Base-by-base conservation (phyloP, 2,329 filamentous ascomycete genomes). In the Microcera coccophila region DNA sequence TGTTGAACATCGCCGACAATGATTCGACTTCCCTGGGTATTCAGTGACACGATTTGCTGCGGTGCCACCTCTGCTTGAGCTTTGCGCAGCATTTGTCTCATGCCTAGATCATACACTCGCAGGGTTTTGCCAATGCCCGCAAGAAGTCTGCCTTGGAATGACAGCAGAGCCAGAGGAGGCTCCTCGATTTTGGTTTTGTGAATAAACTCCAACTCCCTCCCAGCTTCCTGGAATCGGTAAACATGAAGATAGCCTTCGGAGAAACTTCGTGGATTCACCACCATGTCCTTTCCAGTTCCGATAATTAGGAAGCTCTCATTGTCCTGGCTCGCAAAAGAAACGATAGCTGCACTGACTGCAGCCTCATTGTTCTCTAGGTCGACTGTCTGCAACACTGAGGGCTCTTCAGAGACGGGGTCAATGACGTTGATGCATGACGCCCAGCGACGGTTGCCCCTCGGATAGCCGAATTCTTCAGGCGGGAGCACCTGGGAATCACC, bases 171-270 rank as follows among this genome's bases (percentile, higher is more conserved):
- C 57, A 89, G 81, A 2, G 94, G 89, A 2, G 91, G 90, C 51
- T 90, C 84, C 53, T 94, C 88, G 5, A 96, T 79, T 58, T 90
- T 89, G 1, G 94, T 98, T 66, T 96, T 96, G 69, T 98, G 93
- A 49, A 96, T 90, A 45, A 97, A 93, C 59, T 96, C 87, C 14
- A 98, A 77, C 57, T 89, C 82, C 42, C 82, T 82, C n/a, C 94
- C 94, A 48, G 89, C 82, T 37, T 94, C 85, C 39, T 85, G 79
- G 64, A 98, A 88, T 32, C 89, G 82, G 66, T 96, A 98, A 19
- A 97, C 86, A 58, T 96, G 88, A 26, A 98, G 87, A 54, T 85
- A 95, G 1, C 91, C 93, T 48, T 82, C 82, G 1, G 78, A 81
- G 53, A 80, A 90, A 39, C 83, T 84, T 38, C 84, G 79, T 9